Evolutionary conservation across 2,329 filamentous ascomycete species (phyloP).

Genomic region (Calycina marina): DNA sequence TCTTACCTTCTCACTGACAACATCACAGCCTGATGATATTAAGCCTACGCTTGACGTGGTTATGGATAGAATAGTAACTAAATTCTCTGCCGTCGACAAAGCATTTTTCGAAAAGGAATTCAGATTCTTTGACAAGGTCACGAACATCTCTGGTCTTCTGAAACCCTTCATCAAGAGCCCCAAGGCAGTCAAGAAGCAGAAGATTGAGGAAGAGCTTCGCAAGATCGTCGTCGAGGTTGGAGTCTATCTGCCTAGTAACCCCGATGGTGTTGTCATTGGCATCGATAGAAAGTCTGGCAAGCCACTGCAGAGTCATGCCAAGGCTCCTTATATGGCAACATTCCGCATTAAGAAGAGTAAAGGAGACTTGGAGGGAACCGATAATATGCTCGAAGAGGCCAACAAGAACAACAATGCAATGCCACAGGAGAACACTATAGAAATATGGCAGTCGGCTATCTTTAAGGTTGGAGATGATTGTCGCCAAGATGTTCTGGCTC

Average conservation of each 20-base stretch:
- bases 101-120: slow-evolving; percentile 92
- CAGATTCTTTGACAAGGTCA: slow-evolving; percentile 95
- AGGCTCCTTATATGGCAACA: slow-evolving; percentile 97
- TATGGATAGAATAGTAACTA: slow-evolving; percentile 66
- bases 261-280: slow-evolving; percentile 90
- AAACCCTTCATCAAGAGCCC: slow-evolving; percentile 82
- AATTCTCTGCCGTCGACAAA: slow-evolving; percentile 66
- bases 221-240: slow-evolving; percentile 96
- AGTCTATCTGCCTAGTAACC: slow-evolving; percentile 93
- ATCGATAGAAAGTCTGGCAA: slow-evolving; percentile 98
- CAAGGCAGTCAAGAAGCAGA: slow-evolving; percentile 96
- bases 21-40: slow-evolving; percentile 60
- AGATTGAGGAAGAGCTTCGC: slow-evolving; percentile 95
- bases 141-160: slow-evolving; percentile 85
- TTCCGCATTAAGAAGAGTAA: slow-evolving; percentile 87
- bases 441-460: slow-evolving; percentile 98
- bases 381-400: slow-evolving; percentile 35
- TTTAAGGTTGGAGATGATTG: slow-evolving; percentile 99
- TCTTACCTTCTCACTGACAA: slow-evolving; percentile 6
- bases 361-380: slow-evolving; percentile 34
- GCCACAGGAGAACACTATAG: slow-evolving; percentile 46
- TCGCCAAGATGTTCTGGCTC: slow-evolving; percentile 85
- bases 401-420: slow-evolving; percentile 24
- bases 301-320: slow-evolving; percentile 92
- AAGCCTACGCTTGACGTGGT: slow-evolving; percentile 91